Base-by-base conservation (phyloP, 2,329 filamentous ascomycete species). In the Alternaria alternata region DNA sequence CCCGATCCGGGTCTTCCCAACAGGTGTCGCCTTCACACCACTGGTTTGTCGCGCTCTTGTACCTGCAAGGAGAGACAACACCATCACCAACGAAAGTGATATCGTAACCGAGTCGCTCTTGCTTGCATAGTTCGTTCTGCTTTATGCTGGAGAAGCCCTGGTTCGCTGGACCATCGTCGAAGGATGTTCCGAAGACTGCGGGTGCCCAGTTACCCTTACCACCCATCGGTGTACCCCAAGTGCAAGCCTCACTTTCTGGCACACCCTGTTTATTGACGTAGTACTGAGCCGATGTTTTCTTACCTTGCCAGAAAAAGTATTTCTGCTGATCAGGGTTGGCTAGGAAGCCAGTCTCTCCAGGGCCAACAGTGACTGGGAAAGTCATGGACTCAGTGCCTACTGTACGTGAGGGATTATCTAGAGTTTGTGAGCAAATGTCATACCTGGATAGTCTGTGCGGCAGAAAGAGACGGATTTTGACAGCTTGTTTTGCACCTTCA, bases 361-460 rank as follows among this genome's bases (percentile, higher is more conserved):
- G 81, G 5, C 79, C 67, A 43, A 90, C 84, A 59, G 87, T 81
- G 47, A 94, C 82, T 46, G 94, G 92, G 60, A 98, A 86, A 55
- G 91, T 92, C 88, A 97, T 94, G 71, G 85, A 85, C 83, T 99
- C 95, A 60, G 89, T 93, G 75, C 85, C 85, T 85, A 6, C 46
- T 7, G 16, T 3, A 2, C 1, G 20, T 75, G 3, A 74, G 58
- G 44, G 32, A n/a, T 18, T 28, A n/a, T 22, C 1, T 12, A 7
- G 3, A 6, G 18, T 11, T 5, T 3, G 16, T 32, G 16, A 3
- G 12, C 11, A 28, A n/a, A 8, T 4, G 7, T 67, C 78, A 77
- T 75, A 86, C 93, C 94, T 63, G 95, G 95, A 81, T 99, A 99
- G 79, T 97, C 93, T 67, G 95, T 98, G 79, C 93, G 93, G 88